Evolutionary conservation across 305 asterid species (phyloP), one percentile per base, ranked within the genome.

Genomic region (Solanum hybrid): DNA sequence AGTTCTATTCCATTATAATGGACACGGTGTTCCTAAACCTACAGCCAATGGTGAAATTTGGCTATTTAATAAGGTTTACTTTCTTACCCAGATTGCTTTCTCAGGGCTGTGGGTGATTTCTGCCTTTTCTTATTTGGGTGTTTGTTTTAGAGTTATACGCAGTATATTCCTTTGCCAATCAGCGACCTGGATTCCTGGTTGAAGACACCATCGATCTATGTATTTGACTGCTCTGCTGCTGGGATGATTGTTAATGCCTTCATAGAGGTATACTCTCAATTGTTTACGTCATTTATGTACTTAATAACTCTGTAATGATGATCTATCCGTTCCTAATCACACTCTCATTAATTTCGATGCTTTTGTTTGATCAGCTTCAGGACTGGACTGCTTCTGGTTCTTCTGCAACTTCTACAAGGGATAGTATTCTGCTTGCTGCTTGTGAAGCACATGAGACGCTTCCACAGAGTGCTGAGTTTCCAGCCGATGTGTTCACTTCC

Each of bases 1-100:
- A 95, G 99, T 97, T 91, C 93, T 97, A 74, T 96, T 95, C 93
- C 99, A 97, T 92, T 97, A 96, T 91, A 97, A 97, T 91, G 99
- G 99, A 36, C 99, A 97, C 93, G 99, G 99, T 89, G 99, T 97
- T 91, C 99, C 99, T 71, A 96, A 96, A 95, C 99, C 99, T 80
- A 96, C 99, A 18, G 94, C 97, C 18, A 97, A 93, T 92, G 99
- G 99, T 91, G 99, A 97, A 97, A 96, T 97, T 89, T 97, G 99
- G 99, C 95, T 97, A 89, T 97, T 96, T 90, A 97, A 97, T 90
- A 97, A 96, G 99, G 99, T 97, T 42, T 89, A 78, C 78, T 91
- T 46, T 64, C 91, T 84, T 33, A 78, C 78, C 88, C 29, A 40
- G 73, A 86, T 77, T 91, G 51, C 73, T 90, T 90, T 80, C 87